These are phyloP conservation scores for Trichoderma afroharzianum DNA, from an alignment of 2,329 filamentous ascomycete species.

Conservation along the genomic window DNA sequence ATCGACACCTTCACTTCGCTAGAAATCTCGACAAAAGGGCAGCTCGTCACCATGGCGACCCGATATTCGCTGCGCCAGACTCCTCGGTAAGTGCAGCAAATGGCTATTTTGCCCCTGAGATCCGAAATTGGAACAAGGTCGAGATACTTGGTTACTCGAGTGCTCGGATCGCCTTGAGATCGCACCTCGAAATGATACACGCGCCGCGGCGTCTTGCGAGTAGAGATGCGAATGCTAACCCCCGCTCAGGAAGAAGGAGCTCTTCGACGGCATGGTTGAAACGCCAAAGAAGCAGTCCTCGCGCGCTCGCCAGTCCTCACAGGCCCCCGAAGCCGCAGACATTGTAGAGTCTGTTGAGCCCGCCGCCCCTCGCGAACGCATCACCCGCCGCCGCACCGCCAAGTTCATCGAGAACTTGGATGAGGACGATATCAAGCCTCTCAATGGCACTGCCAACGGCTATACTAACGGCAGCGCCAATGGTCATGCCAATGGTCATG, in stretches of 20 bases:
- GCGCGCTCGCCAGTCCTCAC: slow-evolving; percentile 47
- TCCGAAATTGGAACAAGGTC: not conserved
- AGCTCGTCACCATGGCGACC: slow-evolving; percentile 22
- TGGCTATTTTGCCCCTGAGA: not conserved
- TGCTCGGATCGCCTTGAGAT: not conserved
- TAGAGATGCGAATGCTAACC: not conserved
- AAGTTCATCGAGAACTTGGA: slow-evolving; percentile 51
- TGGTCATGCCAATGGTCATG: slow-evolving; percentile 19
- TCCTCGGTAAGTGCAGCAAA: slow-evolving; percentile 25
- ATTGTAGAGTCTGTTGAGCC: slow-evolving; percentile 48
- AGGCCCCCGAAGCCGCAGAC: slow-evolving; percentile 43
- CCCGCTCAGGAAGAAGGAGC: slow-evolving; percentile 53
- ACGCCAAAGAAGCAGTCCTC: slow-evolving; percentile 45
- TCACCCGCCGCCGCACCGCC: slow-evolving; percentile 44
- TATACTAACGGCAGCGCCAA: slow-evolving; percentile 20
- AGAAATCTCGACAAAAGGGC: not conserved
- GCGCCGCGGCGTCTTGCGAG: not conserved
- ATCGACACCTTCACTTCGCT: not conserved
- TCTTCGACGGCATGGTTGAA: slow-evolving; percentile 59
- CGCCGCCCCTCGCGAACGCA: slow-evolving; percentile 30
- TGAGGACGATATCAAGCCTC: slow-evolving; percentile 27
- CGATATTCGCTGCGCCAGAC: slow-evolving; percentile 32
- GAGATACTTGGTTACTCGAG: not conserved
- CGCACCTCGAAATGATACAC: not conserved
- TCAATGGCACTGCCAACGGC: slow-evolving; percentile 31